Conservation (phyloP, 2,329 filamentous ascomycete genomes). For the Plenodomus biglobosus region DNA sequence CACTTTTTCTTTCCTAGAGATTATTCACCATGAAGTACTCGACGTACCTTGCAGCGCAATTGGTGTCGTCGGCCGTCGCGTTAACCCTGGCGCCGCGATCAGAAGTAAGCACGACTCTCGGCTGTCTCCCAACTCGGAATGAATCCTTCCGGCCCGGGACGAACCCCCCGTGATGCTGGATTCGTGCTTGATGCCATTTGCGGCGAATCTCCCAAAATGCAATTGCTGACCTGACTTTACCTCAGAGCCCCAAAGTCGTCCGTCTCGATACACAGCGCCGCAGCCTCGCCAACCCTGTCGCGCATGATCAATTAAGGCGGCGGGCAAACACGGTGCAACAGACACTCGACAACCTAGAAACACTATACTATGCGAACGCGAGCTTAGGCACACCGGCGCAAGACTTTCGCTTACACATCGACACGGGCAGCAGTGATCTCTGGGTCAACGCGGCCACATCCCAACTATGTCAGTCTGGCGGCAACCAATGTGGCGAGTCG, state of each 20-base stretch:
- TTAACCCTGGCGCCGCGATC: conserved; percentile 32
- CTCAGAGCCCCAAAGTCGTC: conserved; percentile 50
- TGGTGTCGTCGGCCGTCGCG: conserved; percentile 33
- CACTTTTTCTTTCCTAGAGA: not conserved
- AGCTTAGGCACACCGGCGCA: conserved; percentile 61
- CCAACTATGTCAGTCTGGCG: conserved; percentile 55
- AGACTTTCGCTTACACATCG: conserved; percentile 58
- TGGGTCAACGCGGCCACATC: conserved; percentile 69
- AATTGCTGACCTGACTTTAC: conserved; percentile 10
- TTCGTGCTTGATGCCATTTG: conserved; percentile 1
- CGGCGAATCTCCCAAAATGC: not conserved
- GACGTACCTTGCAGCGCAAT: conserved; percentile 29
- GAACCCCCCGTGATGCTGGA: not conserved
- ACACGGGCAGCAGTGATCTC: conserved; percentile 65
- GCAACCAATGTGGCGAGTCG: conserved; percentile 58
- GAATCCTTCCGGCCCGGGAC: conserved; percentile 13
- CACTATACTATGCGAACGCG: conserved; percentile 61
- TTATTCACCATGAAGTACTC: conserved; percentile 34
- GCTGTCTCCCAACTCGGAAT: conserved; percentile 23
- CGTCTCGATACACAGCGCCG: conserved; percentile 55
- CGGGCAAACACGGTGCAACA: conserved; percentile 48
- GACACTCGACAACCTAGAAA: conserved; percentile 59
- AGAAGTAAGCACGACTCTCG: conserved; percentile 39
- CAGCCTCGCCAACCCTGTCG: conserved; percentile 49
- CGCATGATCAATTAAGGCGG: conserved; percentile 51